Conservation (phyloP, 768 basidiomycete species). For the Rhodotorula paludigena region DNA sequence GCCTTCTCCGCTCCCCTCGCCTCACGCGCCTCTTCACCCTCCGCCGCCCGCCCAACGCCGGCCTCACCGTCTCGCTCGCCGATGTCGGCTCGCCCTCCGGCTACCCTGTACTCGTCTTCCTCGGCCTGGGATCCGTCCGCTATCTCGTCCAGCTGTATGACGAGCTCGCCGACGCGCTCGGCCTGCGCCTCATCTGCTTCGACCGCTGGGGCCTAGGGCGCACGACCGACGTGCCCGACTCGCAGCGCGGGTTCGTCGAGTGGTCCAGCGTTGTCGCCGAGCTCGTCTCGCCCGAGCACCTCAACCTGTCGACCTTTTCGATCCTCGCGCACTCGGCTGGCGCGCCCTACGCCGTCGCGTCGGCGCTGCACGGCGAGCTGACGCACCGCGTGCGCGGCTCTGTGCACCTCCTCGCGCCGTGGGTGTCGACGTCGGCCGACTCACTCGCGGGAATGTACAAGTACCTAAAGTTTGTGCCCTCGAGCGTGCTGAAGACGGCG, state of each 20-base stretch:
- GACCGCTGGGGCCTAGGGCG: slow-evolving; percentile 95
- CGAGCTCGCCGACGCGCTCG: slow-evolving; percentile 84
- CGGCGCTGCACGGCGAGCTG: slow-evolving; percentile 61
- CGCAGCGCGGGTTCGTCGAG: slow-evolving; percentile 71
- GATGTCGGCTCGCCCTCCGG: slow-evolving; percentile 84
- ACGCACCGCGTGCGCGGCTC: slow-evolving; percentile 74
- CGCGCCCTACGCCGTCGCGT: slow-evolving; percentile 83
- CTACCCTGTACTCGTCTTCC: slow-evolving; percentile 80
- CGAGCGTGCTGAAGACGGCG: slow-evolving; percentile 84
- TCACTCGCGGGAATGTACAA: slow-evolving; percentile 59
- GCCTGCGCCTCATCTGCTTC: slow-evolving; percentile 83
- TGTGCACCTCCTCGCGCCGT: slow-evolving; percentile 84
- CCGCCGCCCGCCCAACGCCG: slow-evolving; percentile 69
- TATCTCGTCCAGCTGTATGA: slow-evolving; percentile 94
- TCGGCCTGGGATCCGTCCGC: slow-evolving; percentile 88
- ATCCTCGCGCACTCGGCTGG: slow-evolving; percentile 95
- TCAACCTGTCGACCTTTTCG: slow-evolving; percentile 62
- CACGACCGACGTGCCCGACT: slow-evolving; percentile 60
- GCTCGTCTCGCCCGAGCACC: slow-evolving; percentile 64
- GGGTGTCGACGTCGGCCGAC: slow-evolving; percentile 82
- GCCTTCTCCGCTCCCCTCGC: slow-evolving; percentile 50
- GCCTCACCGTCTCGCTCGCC: slow-evolving; percentile 58
- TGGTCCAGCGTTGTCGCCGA: slow-evolving; percentile 90
- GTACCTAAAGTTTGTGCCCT: slow-evolving; percentile 95
- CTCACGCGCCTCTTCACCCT: slow-evolving; percentile 76